Evolutionary conservation across 1,284 basidiomycete genomes (phyloP).

Genomic region (Cryptococcus sp.): DNA sequence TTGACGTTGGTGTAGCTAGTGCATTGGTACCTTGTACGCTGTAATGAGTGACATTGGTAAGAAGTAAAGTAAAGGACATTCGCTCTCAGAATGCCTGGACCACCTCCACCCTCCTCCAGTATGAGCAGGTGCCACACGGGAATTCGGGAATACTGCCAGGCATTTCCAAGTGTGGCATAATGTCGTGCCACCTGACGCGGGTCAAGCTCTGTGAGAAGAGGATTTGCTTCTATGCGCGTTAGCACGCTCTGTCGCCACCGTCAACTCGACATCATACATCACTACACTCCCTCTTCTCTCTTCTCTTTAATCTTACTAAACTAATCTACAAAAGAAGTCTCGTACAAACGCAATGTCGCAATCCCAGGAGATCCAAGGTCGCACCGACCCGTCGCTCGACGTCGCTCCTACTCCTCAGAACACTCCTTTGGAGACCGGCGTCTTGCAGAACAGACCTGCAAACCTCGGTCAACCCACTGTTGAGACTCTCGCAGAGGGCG

Average conservation of each 20-base stretch:
- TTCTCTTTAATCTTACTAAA: neutral
- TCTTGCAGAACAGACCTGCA: slow-evolving; percentile 62
- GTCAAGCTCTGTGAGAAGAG: neutral
- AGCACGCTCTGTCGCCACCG: neutral
- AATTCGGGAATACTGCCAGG: neutral
- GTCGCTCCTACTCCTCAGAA: slow-evolving; percentile 77
- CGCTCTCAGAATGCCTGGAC: neutral
- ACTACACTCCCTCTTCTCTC: neutral
- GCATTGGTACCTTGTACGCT: neutral
- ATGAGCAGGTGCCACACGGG: neutral
- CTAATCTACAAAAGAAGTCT: neutral
- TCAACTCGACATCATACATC: neutral
- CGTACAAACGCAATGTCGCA: slow-evolving; percentile 39
- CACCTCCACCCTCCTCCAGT: slow-evolving; percentile 3
- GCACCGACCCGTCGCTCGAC: slow-evolving; percentile 37
- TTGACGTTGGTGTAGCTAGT: neutral
- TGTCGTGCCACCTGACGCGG: too few species aligned
- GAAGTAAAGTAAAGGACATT: neutral
- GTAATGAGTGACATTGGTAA: neutral
- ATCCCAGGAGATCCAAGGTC: slow-evolving; percentile 42
- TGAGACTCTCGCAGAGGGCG: slow-evolving; percentile 64
- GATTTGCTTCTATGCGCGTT: neutral
- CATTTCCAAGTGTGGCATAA: neutral
- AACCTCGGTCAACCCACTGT: slow-evolving; percentile 69
- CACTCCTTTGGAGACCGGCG: slow-evolving; percentile 70